Evolutionary conservation across 768 basidiomycete species (phyloP).

Genomic region (Macrolepiota albuminosa): DNA sequence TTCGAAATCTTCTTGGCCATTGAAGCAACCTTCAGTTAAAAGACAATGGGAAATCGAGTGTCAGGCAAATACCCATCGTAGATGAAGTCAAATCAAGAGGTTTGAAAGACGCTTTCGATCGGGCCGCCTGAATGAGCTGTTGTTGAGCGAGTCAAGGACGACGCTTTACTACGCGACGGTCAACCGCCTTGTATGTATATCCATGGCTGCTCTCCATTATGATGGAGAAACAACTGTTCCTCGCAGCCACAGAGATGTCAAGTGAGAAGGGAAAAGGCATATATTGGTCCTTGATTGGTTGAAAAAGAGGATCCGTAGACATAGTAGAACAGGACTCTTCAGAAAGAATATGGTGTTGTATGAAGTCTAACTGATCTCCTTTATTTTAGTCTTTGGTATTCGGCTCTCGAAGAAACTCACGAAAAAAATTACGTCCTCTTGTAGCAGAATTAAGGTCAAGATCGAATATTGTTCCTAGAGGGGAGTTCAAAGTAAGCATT

Average conservation of each 20-base stretch:
- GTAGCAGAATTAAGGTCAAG: neutral
- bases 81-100: conserved; percentile 14
- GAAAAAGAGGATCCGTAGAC: neutral
- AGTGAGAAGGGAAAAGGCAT: neutral
- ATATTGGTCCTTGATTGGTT: neutral
- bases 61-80: conserved; percentile 12
- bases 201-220: neutral
- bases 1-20: conserved; percentile 1
- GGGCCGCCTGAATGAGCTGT: conserved; percentile 13
- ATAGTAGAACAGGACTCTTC: neutral
- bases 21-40: no score
- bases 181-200: neutral
- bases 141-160: conserved; percentile 7
- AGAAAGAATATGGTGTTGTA: neutral
- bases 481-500: neutral
- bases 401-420: no score
- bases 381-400: no score
- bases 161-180: neutral
- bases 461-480: neutral
- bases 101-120: conserved; percentile 8
- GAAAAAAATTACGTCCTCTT: neutral
- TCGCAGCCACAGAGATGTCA: neutral
- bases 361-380: neutral
- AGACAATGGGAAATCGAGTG: neutral
- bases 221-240: neutral